Percentiles rank a stretch among this genome's conserved stretches.
phyloP scores from a whole-genome alignment of 352 stramenopile species.

The Pythium pyrilobum region DNA sequence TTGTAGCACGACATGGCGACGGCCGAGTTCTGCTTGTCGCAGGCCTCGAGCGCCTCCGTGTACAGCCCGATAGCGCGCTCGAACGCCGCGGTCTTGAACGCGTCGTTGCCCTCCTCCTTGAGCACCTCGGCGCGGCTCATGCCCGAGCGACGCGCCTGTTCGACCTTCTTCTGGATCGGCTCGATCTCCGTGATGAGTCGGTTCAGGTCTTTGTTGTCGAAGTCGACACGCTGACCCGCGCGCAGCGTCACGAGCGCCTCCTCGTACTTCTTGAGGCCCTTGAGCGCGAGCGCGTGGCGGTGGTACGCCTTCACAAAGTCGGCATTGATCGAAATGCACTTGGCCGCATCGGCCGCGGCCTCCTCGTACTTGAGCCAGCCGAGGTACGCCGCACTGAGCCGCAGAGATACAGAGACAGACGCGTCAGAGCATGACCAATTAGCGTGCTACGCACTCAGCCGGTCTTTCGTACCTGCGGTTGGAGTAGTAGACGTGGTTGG shows the following conservation, averaged over 20 bases:
- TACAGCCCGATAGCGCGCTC: conserved; percentile 92
- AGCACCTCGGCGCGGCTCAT: conserved; percentile 84
- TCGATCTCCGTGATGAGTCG: conserved; percentile 77
- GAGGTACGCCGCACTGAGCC: conserved; percentile 54
- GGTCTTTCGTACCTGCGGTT: conserved; percentile 86
- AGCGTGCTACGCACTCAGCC: no score
- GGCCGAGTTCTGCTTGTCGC: conserved; percentile 60
- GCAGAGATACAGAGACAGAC: background rate
- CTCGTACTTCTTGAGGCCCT: conserved; percentile 78
- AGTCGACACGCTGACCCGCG: conserved; percentile 69
- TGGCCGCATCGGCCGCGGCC: conserved; percentile 79
- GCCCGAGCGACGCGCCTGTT: conserved; percentile 57
- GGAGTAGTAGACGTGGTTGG: conserved; percentile 92
- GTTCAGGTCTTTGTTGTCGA: conserved; percentile 84
- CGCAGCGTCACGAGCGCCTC: conserved; percentile 74
- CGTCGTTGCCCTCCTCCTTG: conserved; percentile 93
- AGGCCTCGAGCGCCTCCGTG: conserved; percentile 88
- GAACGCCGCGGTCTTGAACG: conserved; percentile 89
- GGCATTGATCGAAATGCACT: conserved; percentile 90
- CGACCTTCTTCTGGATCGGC: conserved; percentile 59
- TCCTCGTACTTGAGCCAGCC: conserved; percentile 69
- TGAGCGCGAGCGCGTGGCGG: conserved; percentile 90
- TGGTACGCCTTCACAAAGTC: conserved; percentile 96
- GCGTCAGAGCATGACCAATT: background rate
- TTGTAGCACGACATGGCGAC: conserved; percentile 92